Conservation (phyloP, 768 basidiomycete species). For the Agaricus blazei region DNA sequence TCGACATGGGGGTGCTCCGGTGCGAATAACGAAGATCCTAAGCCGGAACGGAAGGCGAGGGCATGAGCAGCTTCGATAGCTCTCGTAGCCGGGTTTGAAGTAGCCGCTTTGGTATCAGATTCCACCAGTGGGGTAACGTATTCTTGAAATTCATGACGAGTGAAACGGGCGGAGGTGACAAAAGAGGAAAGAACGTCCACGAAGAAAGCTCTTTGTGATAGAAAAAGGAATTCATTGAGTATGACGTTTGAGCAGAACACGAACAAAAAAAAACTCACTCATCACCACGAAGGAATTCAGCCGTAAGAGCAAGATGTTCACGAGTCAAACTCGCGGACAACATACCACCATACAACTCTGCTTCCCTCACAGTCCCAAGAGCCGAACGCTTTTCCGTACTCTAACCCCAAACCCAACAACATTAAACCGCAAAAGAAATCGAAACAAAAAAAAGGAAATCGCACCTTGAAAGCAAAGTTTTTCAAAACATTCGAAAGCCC, state of each 20-base stretch:
- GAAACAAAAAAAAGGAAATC: constrained; percentile 18
- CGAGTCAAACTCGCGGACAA: constrained; percentile 79
- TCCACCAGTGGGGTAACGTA: constrained; percentile 67
- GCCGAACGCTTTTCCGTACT: constrained; percentile 83
- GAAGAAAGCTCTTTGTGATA: constrained; percentile 67
- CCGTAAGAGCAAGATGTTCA: constrained; percentile 90
- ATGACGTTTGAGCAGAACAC: neutral
- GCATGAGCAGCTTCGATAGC: constrained; percentile 87
- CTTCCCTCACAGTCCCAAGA: constrained; percentile 85
- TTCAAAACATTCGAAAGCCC: constrained; percentile 93
- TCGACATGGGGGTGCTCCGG: constrained; percentile 60
- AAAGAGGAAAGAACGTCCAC: constrained; percentile 84
- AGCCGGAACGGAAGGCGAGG: constrained; percentile 90
- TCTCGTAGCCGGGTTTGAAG: constrained; percentile 53
- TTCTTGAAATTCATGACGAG: constrained; percentile 73
- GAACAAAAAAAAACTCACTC: constrained; percentile 60
- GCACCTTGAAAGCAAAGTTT: constrained; percentile 98
- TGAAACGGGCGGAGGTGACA: constrained; percentile 77
- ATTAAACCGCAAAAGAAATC: neutral
- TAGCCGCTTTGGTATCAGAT: constrained; percentile 61
- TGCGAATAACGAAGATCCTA: constrained; percentile 88
- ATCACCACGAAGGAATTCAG: constrained; percentile 92
- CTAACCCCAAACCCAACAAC: constrained; percentile 34
- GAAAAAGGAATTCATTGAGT: neutral
- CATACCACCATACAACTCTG: constrained; percentile 90